These are phyloP conservation scores for Erythrophleum fordii DNA, from an alignment of 306 rosid species.

Conservation along the genomic window DNA sequence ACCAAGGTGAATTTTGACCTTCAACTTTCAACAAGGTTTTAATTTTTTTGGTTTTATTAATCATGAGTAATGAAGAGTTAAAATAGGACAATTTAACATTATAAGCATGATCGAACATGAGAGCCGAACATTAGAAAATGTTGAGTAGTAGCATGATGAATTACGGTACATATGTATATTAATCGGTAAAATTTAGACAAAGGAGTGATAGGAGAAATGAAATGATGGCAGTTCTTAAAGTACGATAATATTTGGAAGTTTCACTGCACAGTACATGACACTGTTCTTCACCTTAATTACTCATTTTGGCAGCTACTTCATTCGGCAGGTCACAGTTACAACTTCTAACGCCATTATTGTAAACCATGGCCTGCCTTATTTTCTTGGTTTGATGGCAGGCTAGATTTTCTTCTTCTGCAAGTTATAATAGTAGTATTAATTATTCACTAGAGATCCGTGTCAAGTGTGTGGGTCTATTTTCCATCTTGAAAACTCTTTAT, in stretches of 20 bases:
- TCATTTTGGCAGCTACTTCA: slow-evolving; percentile 74
- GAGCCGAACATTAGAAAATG: slow-evolving; percentile 17
- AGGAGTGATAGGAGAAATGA: no score
- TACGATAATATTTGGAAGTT: neutral
- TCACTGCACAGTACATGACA: neutral
- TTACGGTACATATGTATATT: neutral
- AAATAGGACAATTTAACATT: slow-evolving; percentile 8
- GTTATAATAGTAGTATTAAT: neutral
- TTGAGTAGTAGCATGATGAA: neutral
- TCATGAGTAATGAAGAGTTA: neutral
- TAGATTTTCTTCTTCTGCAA: slow-evolving; percentile 41
- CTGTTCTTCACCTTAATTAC: slow-evolving; percentile 21
- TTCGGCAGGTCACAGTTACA: slow-evolving; percentile 72
- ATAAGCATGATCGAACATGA: slow-evolving; percentile 7
- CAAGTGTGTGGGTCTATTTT: slow-evolving; percentile 15
- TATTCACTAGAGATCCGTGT: slow-evolving; percentile 35
- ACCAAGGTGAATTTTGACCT: slow-evolving; percentile 63
- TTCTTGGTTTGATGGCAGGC: slow-evolving; percentile 67
- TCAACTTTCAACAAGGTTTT: slow-evolving; percentile 7
- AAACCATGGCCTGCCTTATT: slow-evolving; percentile 57
- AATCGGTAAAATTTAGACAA: neutral
- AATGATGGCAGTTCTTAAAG: neutral
- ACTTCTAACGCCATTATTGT: slow-evolving; percentile 60
- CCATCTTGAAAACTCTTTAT: neutral
- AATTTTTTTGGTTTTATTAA: slow-evolving; percentile 7